Percentiles rank a stretch among this genome's conserved stretches.
Evolutionary conservation across 768 basidiomycete species (phyloP).

Genomic region (Mycena rosella): DNA sequence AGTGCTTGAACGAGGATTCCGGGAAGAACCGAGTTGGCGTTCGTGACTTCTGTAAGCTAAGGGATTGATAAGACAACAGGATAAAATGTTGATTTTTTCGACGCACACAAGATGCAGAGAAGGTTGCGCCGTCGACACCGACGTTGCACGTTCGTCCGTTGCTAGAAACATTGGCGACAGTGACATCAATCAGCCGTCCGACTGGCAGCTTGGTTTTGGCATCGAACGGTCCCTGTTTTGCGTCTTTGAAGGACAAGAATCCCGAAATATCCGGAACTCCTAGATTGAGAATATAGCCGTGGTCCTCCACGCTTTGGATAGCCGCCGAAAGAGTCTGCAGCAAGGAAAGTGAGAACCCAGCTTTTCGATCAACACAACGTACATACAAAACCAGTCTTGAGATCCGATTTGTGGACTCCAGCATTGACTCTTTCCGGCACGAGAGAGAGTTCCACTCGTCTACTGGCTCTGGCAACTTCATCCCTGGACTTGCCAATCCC

Average conservation of each 20-base stretch:
- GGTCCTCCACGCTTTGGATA: conserved; percentile 91
- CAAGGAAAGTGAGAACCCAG: conserved; percentile 15
- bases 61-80: conserved; percentile 1
- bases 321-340: conserved; percentile 79
- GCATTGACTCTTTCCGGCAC: conserved; percentile 87
- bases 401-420: conserved; percentile 82
- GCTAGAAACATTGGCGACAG: conserved; percentile 75
- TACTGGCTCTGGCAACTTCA: conserved; percentile 74
- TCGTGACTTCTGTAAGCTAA: conserved; percentile 83
- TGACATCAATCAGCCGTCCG: conserved; percentile 77
- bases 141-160: conserved; percentile 88
- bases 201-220: conserved; percentile 57
- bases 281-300: conserved; percentile 92
- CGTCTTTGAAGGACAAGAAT: conserved; percentile 87
- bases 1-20: conserved; percentile 86
- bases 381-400: conserved; percentile 83
- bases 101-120: conserved; percentile 70
- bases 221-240: conserved; percentile 53
- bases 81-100: not conserved
- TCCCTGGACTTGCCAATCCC: conserved; percentile 75
- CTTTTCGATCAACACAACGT: conserved; percentile 1
- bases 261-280: conserved; percentile 85
- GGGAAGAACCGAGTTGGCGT: conserved; percentile 86
- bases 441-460: conserved; percentile 88
- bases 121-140: conserved; percentile 60